phyloP scores from a whole-genome alignment of 495 filamentous ascomycete genomes.

The Acidiella bohemica region DNA sequence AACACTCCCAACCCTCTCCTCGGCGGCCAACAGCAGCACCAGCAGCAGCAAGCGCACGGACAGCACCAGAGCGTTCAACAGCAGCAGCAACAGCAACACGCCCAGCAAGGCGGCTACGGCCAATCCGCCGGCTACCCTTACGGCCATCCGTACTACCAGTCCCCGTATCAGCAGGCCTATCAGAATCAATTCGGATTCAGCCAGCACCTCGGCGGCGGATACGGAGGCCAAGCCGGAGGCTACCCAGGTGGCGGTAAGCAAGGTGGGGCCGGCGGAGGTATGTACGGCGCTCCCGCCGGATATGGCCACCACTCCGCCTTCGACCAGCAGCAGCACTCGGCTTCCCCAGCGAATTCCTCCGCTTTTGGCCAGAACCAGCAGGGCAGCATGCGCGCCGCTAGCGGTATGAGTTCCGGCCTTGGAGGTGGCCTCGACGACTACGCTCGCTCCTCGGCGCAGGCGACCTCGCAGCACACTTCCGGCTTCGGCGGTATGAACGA shows the following conservation, averaged over 20 bases:
- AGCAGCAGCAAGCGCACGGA: slow-evolving; percentile 33
- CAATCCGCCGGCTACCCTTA: slow-evolving; percentile 42
- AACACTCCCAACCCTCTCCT: slow-evolving; percentile 75
- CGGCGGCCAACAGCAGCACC: slow-evolving; percentile 54
- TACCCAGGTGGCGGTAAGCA: slow-evolving; percentile 40
- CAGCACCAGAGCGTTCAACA: slow-evolving; percentile 40
- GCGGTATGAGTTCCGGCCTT: slow-evolving; percentile 49
- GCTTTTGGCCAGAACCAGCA: slow-evolving; percentile 42
- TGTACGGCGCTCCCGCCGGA: slow-evolving; percentile 64
- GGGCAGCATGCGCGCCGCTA: slow-evolving; percentile 30
- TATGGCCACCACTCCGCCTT: slow-evolving; percentile 64
- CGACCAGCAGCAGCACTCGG: slow-evolving; percentile 57
- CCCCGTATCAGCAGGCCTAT: slow-evolving; percentile 67
- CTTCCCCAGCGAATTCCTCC: slow-evolving; percentile 58
- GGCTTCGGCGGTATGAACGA: slow-evolving; percentile 63
- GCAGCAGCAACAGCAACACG: slow-evolving; percentile 35
- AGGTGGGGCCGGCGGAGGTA: slow-evolving; percentile 55
- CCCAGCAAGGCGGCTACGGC: slow-evolving; percentile 2
- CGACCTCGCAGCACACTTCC: slow-evolving; percentile 42
- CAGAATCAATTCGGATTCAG: slow-evolving; percentile 55
- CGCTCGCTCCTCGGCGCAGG: slow-evolving; percentile 58
- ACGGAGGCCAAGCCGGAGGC: slow-evolving; percentile 44
- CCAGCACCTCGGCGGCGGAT: slow-evolving; percentile 31
- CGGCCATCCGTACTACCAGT: slow-evolving; percentile 65
- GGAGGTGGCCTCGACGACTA: slow-evolving; percentile 52